Evolutionary conservation across 2,329 filamentous ascomycete species (phyloP).

Genomic region (Stagonosporopsis rhizophila): DNA sequence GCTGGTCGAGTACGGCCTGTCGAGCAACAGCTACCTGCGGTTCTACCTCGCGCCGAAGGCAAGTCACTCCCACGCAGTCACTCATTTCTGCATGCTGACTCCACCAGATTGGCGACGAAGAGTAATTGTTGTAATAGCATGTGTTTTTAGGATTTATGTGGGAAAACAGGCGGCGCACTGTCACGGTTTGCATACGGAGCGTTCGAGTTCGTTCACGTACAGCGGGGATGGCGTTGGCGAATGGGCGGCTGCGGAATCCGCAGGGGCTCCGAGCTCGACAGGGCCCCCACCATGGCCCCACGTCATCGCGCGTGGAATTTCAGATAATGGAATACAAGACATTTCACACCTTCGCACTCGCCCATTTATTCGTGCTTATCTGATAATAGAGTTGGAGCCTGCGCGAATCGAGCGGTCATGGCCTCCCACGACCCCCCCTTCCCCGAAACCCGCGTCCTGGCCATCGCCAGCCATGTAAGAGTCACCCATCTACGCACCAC

Average conservation of each 20-base stretch:
- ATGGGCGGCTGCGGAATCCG: conserved; percentile 29
- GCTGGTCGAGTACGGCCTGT: conserved; percentile 87
- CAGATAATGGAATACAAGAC: conserved; percentile 45
- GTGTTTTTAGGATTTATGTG: conserved; percentile 38
- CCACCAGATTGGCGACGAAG: conserved; percentile 72
- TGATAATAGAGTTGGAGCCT: neutral
- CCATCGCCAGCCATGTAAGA: conserved; percentile 93
- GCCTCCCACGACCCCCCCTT: conserved; percentile 51
- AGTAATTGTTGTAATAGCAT: conserved; percentile 52
- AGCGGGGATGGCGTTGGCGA: conserved; percentile 1
- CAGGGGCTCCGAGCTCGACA: conserved; percentile 23
- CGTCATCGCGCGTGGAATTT: conserved; percentile 45
- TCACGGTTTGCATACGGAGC: conserved; percentile 34
- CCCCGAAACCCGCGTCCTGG: conserved; percentile 75
- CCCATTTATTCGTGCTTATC: too few species aligned
- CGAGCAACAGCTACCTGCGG: conserved; percentile 87
- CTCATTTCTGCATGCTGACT: conserved; percentile 45
- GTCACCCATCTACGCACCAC: conserved; percentile 20
- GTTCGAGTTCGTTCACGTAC: conserved; percentile 1
- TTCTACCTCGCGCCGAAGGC: conserved; percentile 99
- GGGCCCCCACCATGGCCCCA: conserved; percentile 40
- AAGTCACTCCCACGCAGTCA: conserved; percentile 17
- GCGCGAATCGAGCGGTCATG: conserved; percentile 23
- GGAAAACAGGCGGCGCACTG: conserved; percentile 33
- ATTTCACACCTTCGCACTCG: conserved; percentile 9